Percentiles rank a stretch among this genome's conserved stretches.
phyloP scores from a whole-genome alignment of 2,329 filamentous ascomycete genomes.

The Alternaria gansuensis region DNA sequence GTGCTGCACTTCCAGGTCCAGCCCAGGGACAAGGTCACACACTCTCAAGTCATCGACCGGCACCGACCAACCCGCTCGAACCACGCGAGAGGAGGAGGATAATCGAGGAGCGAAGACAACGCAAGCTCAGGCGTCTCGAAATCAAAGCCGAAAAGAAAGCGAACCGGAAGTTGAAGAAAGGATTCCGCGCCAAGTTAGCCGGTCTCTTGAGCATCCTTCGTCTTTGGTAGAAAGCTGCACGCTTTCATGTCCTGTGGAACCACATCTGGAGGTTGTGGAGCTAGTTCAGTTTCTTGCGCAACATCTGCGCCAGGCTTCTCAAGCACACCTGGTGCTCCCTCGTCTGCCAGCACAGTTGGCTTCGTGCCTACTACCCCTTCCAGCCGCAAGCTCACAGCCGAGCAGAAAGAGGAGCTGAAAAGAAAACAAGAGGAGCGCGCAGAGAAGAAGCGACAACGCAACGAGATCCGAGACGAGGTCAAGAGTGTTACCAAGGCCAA shows the following conservation, averaged over 20 bases:
- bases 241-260: neutral
- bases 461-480: neutral
- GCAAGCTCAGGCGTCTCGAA: neutral
- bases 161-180: neutral
- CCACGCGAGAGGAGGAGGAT: constrained; percentile 1
- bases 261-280: neutral
- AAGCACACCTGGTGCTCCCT: neutral
- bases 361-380: neutral
- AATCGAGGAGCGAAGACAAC: constrained; percentile 12
- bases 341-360: neutral
- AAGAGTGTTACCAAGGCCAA: constrained; percentile 5
- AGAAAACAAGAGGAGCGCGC: neutral
- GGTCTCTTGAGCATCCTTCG: constrained; percentile 4
- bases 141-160: neutral
- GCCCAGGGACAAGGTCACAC: constrained; percentile 5
- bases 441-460: constrained; percentile 1
- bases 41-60: neutral
- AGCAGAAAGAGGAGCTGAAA: neutral
- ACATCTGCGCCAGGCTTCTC: neutral
- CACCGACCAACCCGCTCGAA: constrained; percentile 3
- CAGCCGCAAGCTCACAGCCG: neutral
- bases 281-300: neutral
- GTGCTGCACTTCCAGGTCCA: constrained; percentile 3
- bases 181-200: neutral
- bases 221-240: constrained; percentile 2